Evolutionary conservation across 495 filamentous ascomycete species (phyloP).

Genomic region (Penicillium canescens): DNA sequence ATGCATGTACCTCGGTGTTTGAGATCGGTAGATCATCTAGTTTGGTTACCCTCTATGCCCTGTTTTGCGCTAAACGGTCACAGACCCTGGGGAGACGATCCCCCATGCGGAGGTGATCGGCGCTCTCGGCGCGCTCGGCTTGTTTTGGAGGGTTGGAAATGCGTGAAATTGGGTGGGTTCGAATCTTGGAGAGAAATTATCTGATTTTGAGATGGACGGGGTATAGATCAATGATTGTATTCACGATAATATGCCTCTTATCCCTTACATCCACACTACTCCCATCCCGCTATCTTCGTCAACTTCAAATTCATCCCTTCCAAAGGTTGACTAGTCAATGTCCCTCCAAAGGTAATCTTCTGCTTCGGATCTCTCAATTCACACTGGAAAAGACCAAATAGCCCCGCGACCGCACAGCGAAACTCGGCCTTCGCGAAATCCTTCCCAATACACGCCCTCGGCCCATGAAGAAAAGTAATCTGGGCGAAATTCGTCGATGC

Average conservation of each 20-base stretch:
- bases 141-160: too few relatives aligned
- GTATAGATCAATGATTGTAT: too few relatives aligned
- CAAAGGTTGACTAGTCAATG: slow-evolving; percentile 60
- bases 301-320: slow-evolving; percentile 63
- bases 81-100: slow-evolving; percentile 1
- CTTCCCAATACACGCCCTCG: slow-evolving; percentile 45
- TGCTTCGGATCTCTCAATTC: slow-evolving; percentile 58
- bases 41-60: not conserved
- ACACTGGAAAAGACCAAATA: slow-evolving; percentile 29
- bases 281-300: slow-evolving; percentile 63
- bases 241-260: not conserved
- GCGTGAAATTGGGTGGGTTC: too few relatives aligned
- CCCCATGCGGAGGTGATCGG: slow-evolving; percentile 5
- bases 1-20: slow-evolving; percentile 6
- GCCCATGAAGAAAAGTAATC: slow-evolving; percentile 46
- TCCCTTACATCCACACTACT: slow-evolving; percentile 3
- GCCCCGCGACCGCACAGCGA: slow-evolving; percentile 30
- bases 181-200: too few relatives aligned
- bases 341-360: slow-evolving; percentile 57
- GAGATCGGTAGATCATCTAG: not conserved
- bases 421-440: slow-evolving; percentile 41
- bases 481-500: slow-evolving; percentile 42
- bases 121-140: not conserved
- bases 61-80: not conserved
- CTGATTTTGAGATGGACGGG: too few relatives aligned